Evolutionary conservation across 2,329 filamentous ascomycete genomes (phyloP).

Genomic region (Talaromyces rugulosus): DNA sequence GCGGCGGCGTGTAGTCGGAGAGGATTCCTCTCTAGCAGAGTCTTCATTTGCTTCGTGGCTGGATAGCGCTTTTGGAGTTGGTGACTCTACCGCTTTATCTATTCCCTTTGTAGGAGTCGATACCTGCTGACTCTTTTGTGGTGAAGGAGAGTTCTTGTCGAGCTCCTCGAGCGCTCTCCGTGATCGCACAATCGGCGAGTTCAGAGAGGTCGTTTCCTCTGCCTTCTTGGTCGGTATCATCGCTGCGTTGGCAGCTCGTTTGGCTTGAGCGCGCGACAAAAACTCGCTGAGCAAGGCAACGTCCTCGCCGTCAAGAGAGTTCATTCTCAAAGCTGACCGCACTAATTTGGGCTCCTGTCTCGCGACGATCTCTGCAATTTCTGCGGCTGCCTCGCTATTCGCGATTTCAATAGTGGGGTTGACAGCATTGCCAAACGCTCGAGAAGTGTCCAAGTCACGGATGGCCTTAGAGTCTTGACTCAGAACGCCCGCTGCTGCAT

Average conservation of each 20-base stretch:
- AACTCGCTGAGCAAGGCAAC: slow-evolving; percentile 37
- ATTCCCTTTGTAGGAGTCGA: background rate
- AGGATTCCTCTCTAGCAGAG: slow-evolving; percentile 14
- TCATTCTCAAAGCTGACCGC: slow-evolving; percentile 31
- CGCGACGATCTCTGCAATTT: slow-evolving; percentile 24
- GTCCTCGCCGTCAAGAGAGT: slow-evolving; percentile 37
- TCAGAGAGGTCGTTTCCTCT: slow-evolving; percentile 16
- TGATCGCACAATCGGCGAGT: slow-evolving; percentile 26
- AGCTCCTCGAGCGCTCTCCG: slow-evolving; percentile 33
- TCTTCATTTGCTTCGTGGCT: slow-evolving; percentile 13
- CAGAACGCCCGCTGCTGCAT: background rate
- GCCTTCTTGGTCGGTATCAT: slow-evolving; percentile 4
- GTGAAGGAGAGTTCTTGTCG: slow-evolving; percentile 37
- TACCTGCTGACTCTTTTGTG: slow-evolving; percentile 23
- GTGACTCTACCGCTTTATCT: slow-evolving; percentile 20
- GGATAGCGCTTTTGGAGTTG: slow-evolving; percentile 14
- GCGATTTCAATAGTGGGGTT: background rate
- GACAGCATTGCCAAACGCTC: background rate
- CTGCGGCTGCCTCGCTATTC: slow-evolving; percentile 13
- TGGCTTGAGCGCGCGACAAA: slow-evolving; percentile 37
- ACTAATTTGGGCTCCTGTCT: slow-evolving; percentile 30
- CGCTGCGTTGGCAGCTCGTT: slow-evolving; percentile 29
- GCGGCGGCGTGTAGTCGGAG: slow-evolving; percentile 29
- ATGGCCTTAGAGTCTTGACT: slow-evolving; percentile 3
- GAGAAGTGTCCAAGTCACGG: background rate